Base-by-base conservation (phyloP, 139 green algal genomes). In the Diplosphaera chodatii region DNA sequence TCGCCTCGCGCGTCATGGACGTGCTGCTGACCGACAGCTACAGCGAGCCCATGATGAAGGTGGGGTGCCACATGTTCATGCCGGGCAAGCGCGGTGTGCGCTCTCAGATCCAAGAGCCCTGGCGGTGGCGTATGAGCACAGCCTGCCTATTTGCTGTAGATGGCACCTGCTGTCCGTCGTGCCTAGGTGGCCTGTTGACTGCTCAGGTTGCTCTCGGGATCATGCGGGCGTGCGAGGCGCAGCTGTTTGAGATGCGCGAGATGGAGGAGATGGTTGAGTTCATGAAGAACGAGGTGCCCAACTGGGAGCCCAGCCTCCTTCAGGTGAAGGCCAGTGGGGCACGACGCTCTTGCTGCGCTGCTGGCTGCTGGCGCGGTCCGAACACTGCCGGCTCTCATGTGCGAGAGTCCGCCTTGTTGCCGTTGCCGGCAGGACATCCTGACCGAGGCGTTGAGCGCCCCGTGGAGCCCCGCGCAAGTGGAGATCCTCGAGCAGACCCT, bases 1-100 rank as follows among this genome's bases (percentile, higher is more conserved):
- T 94, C 67, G 77, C 82, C 3, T 83, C 83, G 22, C 69, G 89
- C 4, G 77, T 94, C n/a, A 86, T 94, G 79, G 89, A 94, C 55
- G 78, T 91, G 40, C 69, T 94, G 23, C 73, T 94, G 41, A 82
- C 78, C 0, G 86, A 87, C 66, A 73, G 73, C 70, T 86, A 82
- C 65, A 78, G 84, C 22, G 75, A 80, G n/a, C 74, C 84, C 29
- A 74, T 93, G 48, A 84, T 94, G 64, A 90, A 88, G 82, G 87
- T 81, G 32, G 1, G 25, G 22, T n/a, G n/a, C n/a, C 21, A 63
- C 22, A n/a, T 63, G 55, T 63, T n/a, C n/a, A n/a, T n/a, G n/a
- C n/a, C n/a, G n/a, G n/a, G n/a, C n/a, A n/a, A n/a, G n/a, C n/a
- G n/a, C n/a, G n/a, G n/a, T n/a, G n/a, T n/a, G n/a, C n/a, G n/a